Conservation (phyloP, 2,329 filamentous ascomycete genomes). For the Ophiostoma perfectum region DNA sequence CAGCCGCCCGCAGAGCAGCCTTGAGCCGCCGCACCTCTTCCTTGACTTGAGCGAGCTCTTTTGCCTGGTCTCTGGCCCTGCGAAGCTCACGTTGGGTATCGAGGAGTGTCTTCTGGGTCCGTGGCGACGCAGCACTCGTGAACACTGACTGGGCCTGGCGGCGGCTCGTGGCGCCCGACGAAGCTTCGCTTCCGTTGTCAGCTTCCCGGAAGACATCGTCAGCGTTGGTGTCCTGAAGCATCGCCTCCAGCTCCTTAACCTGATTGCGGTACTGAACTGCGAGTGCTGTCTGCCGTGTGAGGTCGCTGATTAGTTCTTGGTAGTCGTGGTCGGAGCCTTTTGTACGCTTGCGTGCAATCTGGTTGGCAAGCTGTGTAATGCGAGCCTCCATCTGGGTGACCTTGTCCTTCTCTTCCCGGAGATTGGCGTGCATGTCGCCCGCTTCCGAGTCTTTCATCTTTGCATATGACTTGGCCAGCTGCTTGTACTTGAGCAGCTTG, state of each 20-base stretch:
- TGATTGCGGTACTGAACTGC: constrained; percentile 54
- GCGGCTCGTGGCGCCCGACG: background rate
- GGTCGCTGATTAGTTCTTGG: constrained; percentile 46
- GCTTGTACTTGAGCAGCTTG: constrained; percentile 73
- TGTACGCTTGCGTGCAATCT: constrained; percentile 42
- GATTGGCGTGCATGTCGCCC: constrained; percentile 56
- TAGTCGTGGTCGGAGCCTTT: constrained; percentile 42
- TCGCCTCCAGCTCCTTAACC: constrained; percentile 53
- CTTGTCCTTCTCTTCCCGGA: constrained; percentile 63
- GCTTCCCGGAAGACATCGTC: background rate
- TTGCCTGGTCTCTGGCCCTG: constrained; percentile 49
- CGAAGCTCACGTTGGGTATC: constrained; percentile 52
- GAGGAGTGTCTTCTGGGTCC: constrained; percentile 46
- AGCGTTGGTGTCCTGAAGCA: constrained; percentile 38
- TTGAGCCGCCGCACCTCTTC: constrained; percentile 51
- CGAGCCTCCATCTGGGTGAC: constrained; percentile 59
- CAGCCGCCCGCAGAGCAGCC: constrained; percentile 44
- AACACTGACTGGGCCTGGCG: constrained; percentile 24
- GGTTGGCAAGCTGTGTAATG: constrained; percentile 54
- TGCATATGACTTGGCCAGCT: constrained; percentile 71
- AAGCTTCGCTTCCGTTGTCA: background rate
- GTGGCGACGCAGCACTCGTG: constrained; percentile 40
- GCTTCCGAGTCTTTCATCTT: constrained; percentile 71
- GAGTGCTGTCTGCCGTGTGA: constrained; percentile 53
- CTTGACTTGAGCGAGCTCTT: constrained; percentile 47